Base-by-base conservation (phyloP, 495 filamentous ascomycete species). In the Penicillium dipodomyicola region DNA sequence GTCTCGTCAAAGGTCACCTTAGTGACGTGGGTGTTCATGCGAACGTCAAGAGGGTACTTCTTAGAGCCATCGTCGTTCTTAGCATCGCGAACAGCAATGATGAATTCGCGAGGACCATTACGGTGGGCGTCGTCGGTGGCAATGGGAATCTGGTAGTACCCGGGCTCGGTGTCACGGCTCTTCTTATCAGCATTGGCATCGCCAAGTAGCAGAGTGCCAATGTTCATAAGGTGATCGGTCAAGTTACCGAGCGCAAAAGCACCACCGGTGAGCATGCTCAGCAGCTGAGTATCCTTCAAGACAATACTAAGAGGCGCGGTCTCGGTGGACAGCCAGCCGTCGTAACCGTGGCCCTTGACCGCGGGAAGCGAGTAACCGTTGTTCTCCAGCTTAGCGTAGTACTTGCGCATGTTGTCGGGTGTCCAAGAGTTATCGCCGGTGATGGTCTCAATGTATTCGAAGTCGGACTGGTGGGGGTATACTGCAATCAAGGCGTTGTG, bases 1-100 rank as follows among this genome's bases (percentile, higher is more conserved):
- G 68, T 59, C 15, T 72, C 70, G 56, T 82, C 74, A 54, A 88
- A 87, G 20, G 62, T 58, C 37, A 89, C 70, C 59, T 80, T 82
- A 8, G 86, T 88, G n/a, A 80, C 87, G 48, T 84, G 74, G 44
- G 76, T 80, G 65, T 87, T 80, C 2, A 81, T 74, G 19, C 77
- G 73, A n/a, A 89, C 73, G 25, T 84, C 80, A 1, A 88, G 73
- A 0, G 73, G 76, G 59, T 87, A 86, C 59, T 77, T 80, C 65
- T 78, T 75, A 10, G 66, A 69, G 35, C 82, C 83, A 54, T 84
- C 75, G 0, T 59, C 51, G 56, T 80, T 81, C 20, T 46, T 73
- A 1, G 80, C 80, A 45, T 81, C 74, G 9, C 74, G 73, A 0
- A 82, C 77, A 11, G 76, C 64, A 25, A 81, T 59, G 45, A 88